Conservation (phyloP, 768 basidiomycete genomes). For the Boletus reticuloceps region DNA sequence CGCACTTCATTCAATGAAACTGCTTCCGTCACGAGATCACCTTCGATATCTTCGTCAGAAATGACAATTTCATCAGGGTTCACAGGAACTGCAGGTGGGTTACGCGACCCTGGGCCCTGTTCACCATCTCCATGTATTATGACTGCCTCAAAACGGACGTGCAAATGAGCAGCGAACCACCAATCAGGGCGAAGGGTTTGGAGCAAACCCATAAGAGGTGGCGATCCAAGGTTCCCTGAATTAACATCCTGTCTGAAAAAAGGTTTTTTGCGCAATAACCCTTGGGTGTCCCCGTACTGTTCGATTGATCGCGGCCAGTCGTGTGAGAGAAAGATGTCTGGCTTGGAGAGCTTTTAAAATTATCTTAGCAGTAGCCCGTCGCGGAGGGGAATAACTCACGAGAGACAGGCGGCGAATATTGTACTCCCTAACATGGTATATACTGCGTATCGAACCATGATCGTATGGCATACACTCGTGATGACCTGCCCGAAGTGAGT, state of each 20-base stretch:
- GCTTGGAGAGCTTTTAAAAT: slow-evolving; percentile 48
- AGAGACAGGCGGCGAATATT: slow-evolving; percentile 76
- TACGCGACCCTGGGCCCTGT: not conserved
- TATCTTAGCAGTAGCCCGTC: not conserved
- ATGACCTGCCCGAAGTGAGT: slow-evolving; percentile 49
- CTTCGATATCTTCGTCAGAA: slow-evolving; percentile 32
- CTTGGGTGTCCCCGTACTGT: slow-evolving; percentile 66
- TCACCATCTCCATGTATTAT: slow-evolving; percentile 43
- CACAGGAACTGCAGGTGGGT: not conserved
- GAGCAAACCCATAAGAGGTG: slow-evolving; percentile 78
- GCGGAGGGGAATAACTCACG: slow-evolving; percentile 35
- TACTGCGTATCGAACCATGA: slow-evolving; percentile 65
- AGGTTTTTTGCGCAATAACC: slow-evolving; percentile 70
- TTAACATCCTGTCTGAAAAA: slow-evolving; percentile 73
- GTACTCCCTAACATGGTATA: slow-evolving; percentile 90
- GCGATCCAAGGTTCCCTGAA: slow-evolving; percentile 74
- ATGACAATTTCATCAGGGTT: slow-evolving; percentile 43
- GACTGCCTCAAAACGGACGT: slow-evolving; percentile 79
- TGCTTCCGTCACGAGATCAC: slow-evolving; percentile 1
- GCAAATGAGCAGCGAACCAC: slow-evolving; percentile 95
- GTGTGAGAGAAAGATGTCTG: slow-evolving; percentile 86
- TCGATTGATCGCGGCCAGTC: slow-evolving; percentile 94
- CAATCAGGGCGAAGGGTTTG: slow-evolving; percentile 68
- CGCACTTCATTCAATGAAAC: slow-evolving; percentile 34
- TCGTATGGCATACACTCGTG: slow-evolving; percentile 84